Base-by-base conservation (phyloP, 2,329 filamentous ascomycete species). In the Trichophyton mentagrophytes region DNA sequence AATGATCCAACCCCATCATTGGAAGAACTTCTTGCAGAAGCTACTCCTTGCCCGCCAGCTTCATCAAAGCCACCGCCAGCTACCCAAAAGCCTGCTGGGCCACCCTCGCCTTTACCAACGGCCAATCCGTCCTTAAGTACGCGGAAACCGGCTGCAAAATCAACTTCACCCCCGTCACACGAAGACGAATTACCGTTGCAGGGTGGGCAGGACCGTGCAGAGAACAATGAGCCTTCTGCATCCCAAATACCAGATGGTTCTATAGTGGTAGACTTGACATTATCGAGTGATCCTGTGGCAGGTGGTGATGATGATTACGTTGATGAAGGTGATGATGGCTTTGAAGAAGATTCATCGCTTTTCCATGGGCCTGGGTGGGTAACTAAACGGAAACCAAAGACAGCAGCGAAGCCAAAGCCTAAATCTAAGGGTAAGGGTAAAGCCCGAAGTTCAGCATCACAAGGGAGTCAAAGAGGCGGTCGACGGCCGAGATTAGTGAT, bases 231-330 rank as follows among this genome's bases (percentile, higher is more conserved):
- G 3, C 38, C 57, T 15, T 33, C 33, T 15, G 57, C 33, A 6
- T 58, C 60, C 36, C 60, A 59, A 5, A 61, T 59, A 11, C 59
- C 67, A 8, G 47, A 62, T 9, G 62, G 61, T 25, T 64, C 68
- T 27, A 64, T 67, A 42, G 58, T 74, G 33, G 68, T 75, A 36
- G 74, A 75, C 61, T 64, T 76, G 49, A 76, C 74, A 7, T 64
- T 68, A n/a, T 71, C 70, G 11, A 76, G 72, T 61, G 71, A 72
- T 20, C 64, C 65, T 0, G 62, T 58, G 5, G 67, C 68, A 1
- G 66, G 60, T 2, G 68, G 65, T n/a, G 69, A 66, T 57, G 71
- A 72, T 2, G 68, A 66, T n/a, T 68, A 66, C 57, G 71, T 38
- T 9, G 33, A 38, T 38, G 33, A 38, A 38, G 8, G 33, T 1